Base-by-base conservation (phyloP, 306 rosid genomes). In the Vachellia collinsii region DNA sequence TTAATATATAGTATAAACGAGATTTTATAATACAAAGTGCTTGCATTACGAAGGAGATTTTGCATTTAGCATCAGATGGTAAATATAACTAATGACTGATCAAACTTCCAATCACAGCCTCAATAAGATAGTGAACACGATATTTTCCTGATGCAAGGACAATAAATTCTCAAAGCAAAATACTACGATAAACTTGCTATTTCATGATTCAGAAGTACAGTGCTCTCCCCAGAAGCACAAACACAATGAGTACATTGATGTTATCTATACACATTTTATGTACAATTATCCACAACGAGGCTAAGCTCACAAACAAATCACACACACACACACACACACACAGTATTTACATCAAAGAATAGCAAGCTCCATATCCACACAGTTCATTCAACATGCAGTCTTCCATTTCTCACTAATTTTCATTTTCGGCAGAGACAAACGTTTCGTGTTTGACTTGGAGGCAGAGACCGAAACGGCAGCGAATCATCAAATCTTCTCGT, bases 261-360 rank as follows among this genome's bases (percentile, higher is more conserved):
- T 75, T 72, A 77, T 82, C 68, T 75, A 77, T 78, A 77, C 85
- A 79, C 88, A 86, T 11, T 77, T 74, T 76, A 79, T 80, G 13
- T 72, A 85, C 88, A 89, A 56, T 54, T 77, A 83, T 82, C 58
- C 65, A 87, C 81, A 81, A 82, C 77, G 78, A 3, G 65, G 77
- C 47, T 14, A 59, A 79, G 17, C 86, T 75, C 72, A 80, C 67
- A 71, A 79, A 69, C 77, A 74, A 80, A 82, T 29, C 83, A 62
- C 39, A 6, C 72, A 82, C 73, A 78, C 70, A 63, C 86, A 71
- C n/a, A n/a, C n/a, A n/a, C 82, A 82, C 19, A 66, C 58, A 51
- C 20, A 17, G 17, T 86, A 79, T 79, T 83, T 86, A 81, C 89
- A 88, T 72, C 69, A 81, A 92, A 83, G 86, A 92, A 88, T 90